phyloP scores from a whole-genome alignment of 768 basidiomycete species.

The Amanita jacksonii region DNA sequence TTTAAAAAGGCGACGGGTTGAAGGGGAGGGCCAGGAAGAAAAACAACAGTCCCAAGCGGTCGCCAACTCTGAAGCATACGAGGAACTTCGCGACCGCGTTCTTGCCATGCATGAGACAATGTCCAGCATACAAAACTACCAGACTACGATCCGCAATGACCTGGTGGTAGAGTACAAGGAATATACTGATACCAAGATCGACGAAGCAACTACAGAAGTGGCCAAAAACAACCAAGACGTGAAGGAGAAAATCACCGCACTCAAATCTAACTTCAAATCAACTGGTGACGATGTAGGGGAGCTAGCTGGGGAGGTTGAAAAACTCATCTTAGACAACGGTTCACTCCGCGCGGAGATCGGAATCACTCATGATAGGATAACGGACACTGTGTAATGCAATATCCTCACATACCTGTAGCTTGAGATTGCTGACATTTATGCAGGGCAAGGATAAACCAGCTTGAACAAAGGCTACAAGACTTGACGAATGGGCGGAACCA shows the following conservation, averaged over 20 bases:
- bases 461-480: slow-evolving; percentile 12
- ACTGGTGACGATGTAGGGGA: slow-evolving; percentile 14
- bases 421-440: not conserved
- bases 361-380: not conserved
- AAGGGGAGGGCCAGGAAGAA: slow-evolving; percentile 5
- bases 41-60: slow-evolving; percentile 4
- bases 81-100: slow-evolving; percentile 11
- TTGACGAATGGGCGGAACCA: slow-evolving; percentile 11
- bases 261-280: slow-evolving; percentile 12
- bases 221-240: not conserved
- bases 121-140: slow-evolving; percentile 15
- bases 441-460: not conserved
- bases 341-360: not conserved
- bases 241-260: slow-evolving; percentile 6
- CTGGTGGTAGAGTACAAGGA: slow-evolving; percentile 14
- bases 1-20: slow-evolving; percentile 22
- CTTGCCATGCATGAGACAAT: slow-evolving; percentile 6
- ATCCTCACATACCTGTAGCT: too few species aligned
- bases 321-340: slow-evolving; percentile 5
- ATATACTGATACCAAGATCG: slow-evolving; percentile 14
- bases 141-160: slow-evolving; percentile 14
- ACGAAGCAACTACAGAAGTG: slow-evolving; percentile 9
- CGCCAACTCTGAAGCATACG: slow-evolving; percentile 13
- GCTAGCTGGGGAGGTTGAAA: slow-evolving; percentile 14
- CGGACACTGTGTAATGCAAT: slow-evolving; percentile 1